These are phyloP conservation scores for Aspergillus sp. DNA, from an alignment of 2,329 filamentous ascomycete species.

Conservation along the genomic window DNA sequence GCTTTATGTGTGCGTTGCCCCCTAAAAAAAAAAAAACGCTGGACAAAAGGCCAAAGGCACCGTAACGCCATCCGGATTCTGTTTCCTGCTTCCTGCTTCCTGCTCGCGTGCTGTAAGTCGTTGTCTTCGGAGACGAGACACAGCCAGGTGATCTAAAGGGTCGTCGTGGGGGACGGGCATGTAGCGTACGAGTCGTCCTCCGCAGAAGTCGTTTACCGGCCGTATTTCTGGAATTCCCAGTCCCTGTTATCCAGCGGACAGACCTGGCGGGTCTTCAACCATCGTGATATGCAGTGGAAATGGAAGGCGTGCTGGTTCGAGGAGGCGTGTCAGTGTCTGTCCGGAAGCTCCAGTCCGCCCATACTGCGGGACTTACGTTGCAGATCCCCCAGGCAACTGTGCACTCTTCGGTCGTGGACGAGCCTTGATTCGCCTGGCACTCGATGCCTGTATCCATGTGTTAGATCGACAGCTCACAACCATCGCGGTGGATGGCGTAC, in stretches of 20 bases:
- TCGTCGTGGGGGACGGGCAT: background rate
- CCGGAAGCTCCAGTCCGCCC: conserved; percentile 1
- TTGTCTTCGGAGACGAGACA: background rate
- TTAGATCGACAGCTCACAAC: conserved; percentile 10
- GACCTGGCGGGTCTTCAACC: conserved; percentile 98
- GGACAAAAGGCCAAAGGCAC: conserved; percentile 2
- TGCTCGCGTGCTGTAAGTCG: background rate
- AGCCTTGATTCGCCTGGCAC: conserved; percentile 97
- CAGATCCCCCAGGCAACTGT: conserved; percentile 99
- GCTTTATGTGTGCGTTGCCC: too few relatives aligned
- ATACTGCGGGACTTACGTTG: conserved; percentile 58
- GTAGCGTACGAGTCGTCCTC: background rate
- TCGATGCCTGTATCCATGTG: conserved; percentile 61
- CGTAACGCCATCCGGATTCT: conserved; percentile 9
- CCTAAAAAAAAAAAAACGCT: conserved; percentile 3
- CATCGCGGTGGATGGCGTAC: conserved; percentile 37
- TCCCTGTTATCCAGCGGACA: conserved; percentile 96
- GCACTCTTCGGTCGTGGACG: conserved; percentile 93
- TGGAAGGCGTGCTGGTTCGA: conserved; percentile 93
- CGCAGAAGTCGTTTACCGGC: conserved; percentile 43
- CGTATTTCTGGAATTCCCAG: conserved; percentile 99
- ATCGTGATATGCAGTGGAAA: conserved; percentile 98
- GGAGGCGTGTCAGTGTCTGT: conserved; percentile 7
- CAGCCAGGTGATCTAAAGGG: background rate
- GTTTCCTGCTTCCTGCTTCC: conserved; percentile 1